Evolutionary conservation across 2,329 filamentous ascomycete species (phyloP).

Genomic region (Diaporthe aspalathi): DNA sequence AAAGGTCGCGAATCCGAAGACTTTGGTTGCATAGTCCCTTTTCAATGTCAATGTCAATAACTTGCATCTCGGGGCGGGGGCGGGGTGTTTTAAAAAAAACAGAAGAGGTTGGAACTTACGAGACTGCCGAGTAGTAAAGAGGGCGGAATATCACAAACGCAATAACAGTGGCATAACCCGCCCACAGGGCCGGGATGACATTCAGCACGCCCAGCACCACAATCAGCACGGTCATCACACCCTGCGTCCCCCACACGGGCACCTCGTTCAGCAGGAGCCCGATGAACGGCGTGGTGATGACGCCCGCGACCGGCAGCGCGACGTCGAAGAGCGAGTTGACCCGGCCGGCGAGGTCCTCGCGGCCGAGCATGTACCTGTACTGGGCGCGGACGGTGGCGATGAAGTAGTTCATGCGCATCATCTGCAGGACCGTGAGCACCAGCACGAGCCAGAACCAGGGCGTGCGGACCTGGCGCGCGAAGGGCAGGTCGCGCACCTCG

Average conservation of each 20-base stretch:
- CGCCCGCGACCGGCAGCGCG: constrained; percentile 74
- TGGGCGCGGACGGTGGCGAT: constrained; percentile 77
- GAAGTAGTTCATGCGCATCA: constrained; percentile 76
- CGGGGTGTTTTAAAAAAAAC: too few relatives aligned
- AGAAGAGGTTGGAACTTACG: constrained; percentile 50
- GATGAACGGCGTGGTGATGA: constrained; percentile 78
- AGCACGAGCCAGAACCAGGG: constrained; percentile 80
- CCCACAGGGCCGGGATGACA: constrained; percentile 60
- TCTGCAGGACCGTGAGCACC: constrained; percentile 69
- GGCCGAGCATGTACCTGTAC: constrained; percentile 74
- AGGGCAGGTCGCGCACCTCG: constrained; percentile 71
- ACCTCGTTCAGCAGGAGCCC: constrained; percentile 75
- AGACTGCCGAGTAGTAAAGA: constrained; percentile 81
- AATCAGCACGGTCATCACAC: constrained; percentile 68
- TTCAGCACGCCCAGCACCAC: constrained; percentile 74
- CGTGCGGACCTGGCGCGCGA: constrained; percentile 72
- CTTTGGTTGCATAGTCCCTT: constrained; percentile 81
- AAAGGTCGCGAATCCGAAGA: constrained; percentile 82
- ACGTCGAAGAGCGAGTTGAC: constrained; percentile 58
- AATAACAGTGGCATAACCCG: constrained; percentile 74
- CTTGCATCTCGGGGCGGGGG: not conserved
- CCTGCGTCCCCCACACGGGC: constrained; percentile 70
- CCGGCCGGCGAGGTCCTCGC: constrained; percentile 49
- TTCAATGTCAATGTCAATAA: not conserved
- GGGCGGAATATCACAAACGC: constrained; percentile 79